phyloP scores from a whole-genome alignment of 345 rosid species.

The Eucalyptus curtisii region DNA sequence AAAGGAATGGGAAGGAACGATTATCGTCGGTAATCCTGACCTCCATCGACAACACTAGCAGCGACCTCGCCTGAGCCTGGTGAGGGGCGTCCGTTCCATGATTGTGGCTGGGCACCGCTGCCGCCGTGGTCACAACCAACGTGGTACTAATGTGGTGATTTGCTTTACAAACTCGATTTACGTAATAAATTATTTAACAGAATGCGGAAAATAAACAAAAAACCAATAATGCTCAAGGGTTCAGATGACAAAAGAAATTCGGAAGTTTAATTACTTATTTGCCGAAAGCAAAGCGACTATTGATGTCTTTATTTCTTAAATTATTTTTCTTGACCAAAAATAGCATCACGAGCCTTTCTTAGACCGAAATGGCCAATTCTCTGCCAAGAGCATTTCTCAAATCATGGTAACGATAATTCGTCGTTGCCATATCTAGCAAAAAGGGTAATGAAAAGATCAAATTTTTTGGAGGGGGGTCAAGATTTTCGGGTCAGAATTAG shows the following conservation, averaged over 20 bases:
- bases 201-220: not conserved
- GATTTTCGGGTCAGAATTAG: not conserved
- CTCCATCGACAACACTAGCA: not conserved
- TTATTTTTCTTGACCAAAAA: not conserved
- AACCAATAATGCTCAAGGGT: not conserved
- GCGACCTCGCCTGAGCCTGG: not conserved
- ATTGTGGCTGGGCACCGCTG: not conserved
- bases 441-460: not conserved
- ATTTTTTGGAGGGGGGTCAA: not conserved
- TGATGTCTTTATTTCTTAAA: not conserved
- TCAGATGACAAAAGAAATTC: not conserved
- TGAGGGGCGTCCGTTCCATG: not conserved
- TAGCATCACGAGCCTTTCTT: not conserved
- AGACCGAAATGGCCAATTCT: not conserved
- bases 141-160: not conserved
- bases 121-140: not conserved
- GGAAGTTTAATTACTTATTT: not conserved
- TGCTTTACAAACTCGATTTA: not conserved
- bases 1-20: not conserved
- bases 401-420: not conserved
- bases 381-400: not conserved
- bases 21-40: not conserved
- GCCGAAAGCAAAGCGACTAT: rapidly evolving
- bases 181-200: not conserved
- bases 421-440: not conserved